A percentile compares a stretch with the other conserved stretches of the same genome.
phyloP scores from a whole-genome alignment of 2,329 filamentous ascomycete species.

The Tolypocladium pustulatum region DNA sequence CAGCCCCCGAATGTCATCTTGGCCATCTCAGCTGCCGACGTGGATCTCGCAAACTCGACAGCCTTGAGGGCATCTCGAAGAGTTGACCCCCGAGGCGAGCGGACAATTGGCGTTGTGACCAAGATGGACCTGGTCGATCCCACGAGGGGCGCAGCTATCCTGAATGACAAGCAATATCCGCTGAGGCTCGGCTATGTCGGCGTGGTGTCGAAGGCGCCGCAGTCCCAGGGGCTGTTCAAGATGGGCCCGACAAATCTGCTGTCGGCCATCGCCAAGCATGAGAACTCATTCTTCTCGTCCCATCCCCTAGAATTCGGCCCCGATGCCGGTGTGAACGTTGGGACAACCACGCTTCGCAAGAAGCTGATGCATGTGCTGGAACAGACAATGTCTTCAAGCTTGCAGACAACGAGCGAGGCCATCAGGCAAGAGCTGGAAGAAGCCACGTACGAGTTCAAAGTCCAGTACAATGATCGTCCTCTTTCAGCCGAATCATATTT shows the following conservation, averaged over 20 bases:
- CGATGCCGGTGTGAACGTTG: conserved; percentile 62
- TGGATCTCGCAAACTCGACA: conserved; percentile 93
- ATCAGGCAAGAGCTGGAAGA: conserved; percentile 94
- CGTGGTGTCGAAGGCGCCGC: conserved; percentile 77
- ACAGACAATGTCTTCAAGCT: conserved; percentile 88
- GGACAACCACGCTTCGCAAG: conserved; percentile 78
- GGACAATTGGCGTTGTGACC: conserved; percentile 96
- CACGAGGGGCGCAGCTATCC: conserved; percentile 62
- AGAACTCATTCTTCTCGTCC: conserved; percentile 74
- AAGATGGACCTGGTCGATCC: conserved; percentile 98
- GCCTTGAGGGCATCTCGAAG: conserved; percentile 80
- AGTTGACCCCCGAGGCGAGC: conserved; percentile 87
- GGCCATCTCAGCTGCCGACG: conserved; percentile 93
- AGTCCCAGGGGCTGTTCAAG: conserved; percentile 64
- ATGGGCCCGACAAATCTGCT: conserved; percentile 72
- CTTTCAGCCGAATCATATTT: conserved; percentile 94
- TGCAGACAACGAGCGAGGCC: conserved; percentile 81
- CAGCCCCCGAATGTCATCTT: conserved; percentile 92
- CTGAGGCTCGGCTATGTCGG: conserved; percentile 93
- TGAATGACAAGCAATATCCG: conserved; percentile 87
- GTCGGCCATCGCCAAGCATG: conserved; percentile 74
- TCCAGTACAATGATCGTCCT: conserved; percentile 95
- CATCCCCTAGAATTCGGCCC: conserved; percentile 74
- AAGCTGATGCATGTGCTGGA: conserved; percentile 97
- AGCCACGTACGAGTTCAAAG: conserved; percentile 96